These are phyloP conservation scores for Epichloe festucae DNA, from an alignment of 2,329 filamentous ascomycete species.

Conservation along the genomic window DNA sequence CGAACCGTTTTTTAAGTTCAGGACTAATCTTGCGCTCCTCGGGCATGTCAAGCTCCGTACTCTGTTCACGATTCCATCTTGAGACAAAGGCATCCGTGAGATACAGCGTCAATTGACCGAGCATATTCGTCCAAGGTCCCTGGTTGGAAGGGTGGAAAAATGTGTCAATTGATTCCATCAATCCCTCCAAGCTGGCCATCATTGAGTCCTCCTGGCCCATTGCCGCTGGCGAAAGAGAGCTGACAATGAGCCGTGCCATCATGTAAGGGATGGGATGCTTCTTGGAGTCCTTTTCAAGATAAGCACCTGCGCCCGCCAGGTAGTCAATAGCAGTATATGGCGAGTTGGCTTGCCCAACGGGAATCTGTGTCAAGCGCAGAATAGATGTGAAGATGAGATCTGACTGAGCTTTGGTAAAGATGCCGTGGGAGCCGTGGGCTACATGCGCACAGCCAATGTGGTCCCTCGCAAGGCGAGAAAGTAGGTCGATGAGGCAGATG, in stretches of 20 bases:
- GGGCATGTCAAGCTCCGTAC: slow-evolving; percentile 79
- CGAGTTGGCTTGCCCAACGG: slow-evolving; percentile 88
- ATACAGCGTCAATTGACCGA: slow-evolving; percentile 85
- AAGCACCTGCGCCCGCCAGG: slow-evolving; percentile 67
- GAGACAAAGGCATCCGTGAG: slow-evolving; percentile 93
- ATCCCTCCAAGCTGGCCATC: slow-evolving; percentile 71
- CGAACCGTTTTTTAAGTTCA: slow-evolving; percentile 79
- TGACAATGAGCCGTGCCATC: slow-evolving; percentile 84
- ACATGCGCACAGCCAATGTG: slow-evolving; percentile 63
- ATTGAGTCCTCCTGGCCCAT: slow-evolving; percentile 67
- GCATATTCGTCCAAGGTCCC: slow-evolving; percentile 76
- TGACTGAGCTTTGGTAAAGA: slow-evolving; percentile 86
- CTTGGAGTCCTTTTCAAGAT: slow-evolving; percentile 83
- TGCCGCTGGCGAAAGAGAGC: slow-evolving; percentile 79
- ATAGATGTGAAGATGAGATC: slow-evolving; percentile 87
- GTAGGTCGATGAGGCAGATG: slow-evolving; percentile 74
- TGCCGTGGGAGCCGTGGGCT: slow-evolving; percentile 72
- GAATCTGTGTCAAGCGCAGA: slow-evolving; percentile 81
- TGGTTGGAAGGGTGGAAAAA: slow-evolving; percentile 98
- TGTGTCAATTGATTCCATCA: slow-evolving; percentile 91
- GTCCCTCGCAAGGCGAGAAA: slow-evolving; percentile 79
- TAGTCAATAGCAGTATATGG: slow-evolving; percentile 82
- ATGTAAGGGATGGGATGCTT: slow-evolving; percentile 88
- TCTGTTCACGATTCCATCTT: slow-evolving; percentile 91
- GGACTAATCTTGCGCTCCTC: slow-evolving; percentile 65